Evolutionary conservation across 2,329 filamentous ascomycete species (phyloP).

Genomic region (Pezicula carpinea): DNA sequence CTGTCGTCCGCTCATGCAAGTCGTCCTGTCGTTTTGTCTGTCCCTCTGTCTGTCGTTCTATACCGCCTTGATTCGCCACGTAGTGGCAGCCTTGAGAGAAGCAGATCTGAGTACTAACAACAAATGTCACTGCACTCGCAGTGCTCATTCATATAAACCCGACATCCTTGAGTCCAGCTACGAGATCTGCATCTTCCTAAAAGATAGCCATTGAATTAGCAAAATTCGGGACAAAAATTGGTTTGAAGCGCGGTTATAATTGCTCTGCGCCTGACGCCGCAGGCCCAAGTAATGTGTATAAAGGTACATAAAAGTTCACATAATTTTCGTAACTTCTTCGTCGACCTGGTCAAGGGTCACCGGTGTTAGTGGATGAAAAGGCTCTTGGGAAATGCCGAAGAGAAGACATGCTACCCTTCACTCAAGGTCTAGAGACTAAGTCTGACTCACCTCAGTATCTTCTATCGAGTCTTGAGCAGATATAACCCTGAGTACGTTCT

Average conservation of each 20-base stretch:
- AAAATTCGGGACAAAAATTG: neutral
- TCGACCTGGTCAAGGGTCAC: slow-evolving; percentile 38
- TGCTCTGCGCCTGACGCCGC: slow-evolving; percentile 10
- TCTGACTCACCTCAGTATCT: slow-evolving; percentile 85
- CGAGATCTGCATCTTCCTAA: neutral
- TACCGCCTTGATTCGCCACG: too few species aligned
- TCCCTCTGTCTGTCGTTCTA: too few species aligned
- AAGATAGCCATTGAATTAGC: neutral
- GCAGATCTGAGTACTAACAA: too few species aligned
- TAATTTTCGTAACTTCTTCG: slow-evolving; percentile 32
- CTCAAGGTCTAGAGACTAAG: slow-evolving; percentile 6
- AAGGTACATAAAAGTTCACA: slow-evolving; percentile 22
- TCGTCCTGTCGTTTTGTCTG: too few species aligned
- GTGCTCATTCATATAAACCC: neutral
- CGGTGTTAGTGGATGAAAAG: slow-evolving; percentile 47
- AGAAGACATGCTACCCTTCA: neutral
- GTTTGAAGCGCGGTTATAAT: neutral
- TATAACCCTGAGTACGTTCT: slow-evolving; percentile 95
- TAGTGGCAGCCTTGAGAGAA: too few species aligned
- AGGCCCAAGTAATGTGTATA: slow-evolving; percentile 11
- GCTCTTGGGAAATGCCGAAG: neutral
- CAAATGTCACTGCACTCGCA: too few species aligned
- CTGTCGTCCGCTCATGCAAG: too few species aligned
- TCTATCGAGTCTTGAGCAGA: slow-evolving; percentile 96
- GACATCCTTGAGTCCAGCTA: slow-evolving; percentile 1